A percentile compares a stretch with the other conserved stretches of the same genome.
These are phyloP conservation scores for Xylariaceae sp. DNA, from an alignment of 2,329 filamentous ascomycete genomes.

Conservation along the genomic window DNA sequence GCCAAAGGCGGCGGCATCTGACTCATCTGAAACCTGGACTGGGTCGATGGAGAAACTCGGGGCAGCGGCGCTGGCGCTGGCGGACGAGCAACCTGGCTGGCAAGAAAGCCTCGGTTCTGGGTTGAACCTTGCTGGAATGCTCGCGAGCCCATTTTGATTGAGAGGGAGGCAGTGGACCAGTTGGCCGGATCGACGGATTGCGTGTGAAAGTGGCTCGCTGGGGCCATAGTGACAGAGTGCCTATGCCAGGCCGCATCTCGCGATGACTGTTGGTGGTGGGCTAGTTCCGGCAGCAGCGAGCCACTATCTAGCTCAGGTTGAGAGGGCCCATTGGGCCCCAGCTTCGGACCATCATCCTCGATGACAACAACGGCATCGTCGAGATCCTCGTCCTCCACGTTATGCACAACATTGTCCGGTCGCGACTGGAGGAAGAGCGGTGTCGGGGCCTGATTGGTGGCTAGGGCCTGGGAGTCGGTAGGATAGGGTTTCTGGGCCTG, in stretches of 20 bases:
- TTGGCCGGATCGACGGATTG: slow-evolving; percentile 16
- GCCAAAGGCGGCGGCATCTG: slow-evolving; percentile 27
- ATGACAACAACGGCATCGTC: slow-evolving; percentile 56
- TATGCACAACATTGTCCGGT: slow-evolving; percentile 34
- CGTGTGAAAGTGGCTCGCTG: slow-evolving; percentile 23
- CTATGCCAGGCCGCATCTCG: slow-evolving; percentile 22
- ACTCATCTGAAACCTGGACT: slow-evolving; percentile 34
- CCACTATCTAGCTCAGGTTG: slow-evolving; percentile 2
- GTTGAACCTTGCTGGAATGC: slow-evolving; percentile 17
- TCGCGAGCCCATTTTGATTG: slow-evolving; percentile 10
- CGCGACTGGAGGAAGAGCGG: slow-evolving; percentile 9
- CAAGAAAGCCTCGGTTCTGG: slow-evolving; percentile 29
- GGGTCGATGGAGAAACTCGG: slow-evolving; percentile 27
- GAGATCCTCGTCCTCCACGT: slow-evolving; percentile 52
- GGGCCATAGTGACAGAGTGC: slow-evolving; percentile 22
- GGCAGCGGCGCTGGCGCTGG: slow-evolving; percentile 29
- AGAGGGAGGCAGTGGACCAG: slow-evolving; percentile 10
- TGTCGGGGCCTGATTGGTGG: not conserved
- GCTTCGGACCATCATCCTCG: slow-evolving; percentile 43
- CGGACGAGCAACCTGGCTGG: slow-evolving; percentile 39
- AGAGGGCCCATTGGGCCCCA: slow-evolving; percentile 32
- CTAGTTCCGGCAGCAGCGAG: slow-evolving; percentile 9
- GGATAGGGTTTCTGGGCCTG: slow-evolving; percentile 39
- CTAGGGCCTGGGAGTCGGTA: not conserved
- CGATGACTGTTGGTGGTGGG: slow-evolving; percentile 17